Base-by-base conservation (phyloP, 1,284 basidiomycete species). In the Rhodotorula sp. region DNA sequence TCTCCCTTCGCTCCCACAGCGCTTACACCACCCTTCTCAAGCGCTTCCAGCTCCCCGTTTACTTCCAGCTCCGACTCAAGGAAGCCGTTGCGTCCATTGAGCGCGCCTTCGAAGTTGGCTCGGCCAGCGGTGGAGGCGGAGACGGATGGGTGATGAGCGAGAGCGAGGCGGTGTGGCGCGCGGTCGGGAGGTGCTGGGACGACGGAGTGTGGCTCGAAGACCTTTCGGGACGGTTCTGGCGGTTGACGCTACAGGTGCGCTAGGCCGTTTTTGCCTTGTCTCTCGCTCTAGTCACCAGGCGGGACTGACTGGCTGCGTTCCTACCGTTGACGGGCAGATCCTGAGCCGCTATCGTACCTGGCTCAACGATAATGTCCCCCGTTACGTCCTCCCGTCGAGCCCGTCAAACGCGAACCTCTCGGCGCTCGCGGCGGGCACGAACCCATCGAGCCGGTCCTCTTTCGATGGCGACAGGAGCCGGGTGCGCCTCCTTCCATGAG, bases 21-120 rank as follows among this genome's bases (percentile, higher is more conserved):
- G 84, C 88, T 8, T 95, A 90, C 81, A 77, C 80, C 13, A 82
- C 88, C 0, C 96, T 98, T 78, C 88, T 91, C 79, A 86, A 88
- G 67, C 86, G 94, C 54, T 99, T 96, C 95, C 96, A 98, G 80
- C 85, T 99, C 12, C 91, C 93, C 1, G 91, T 98, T 27, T 99
- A 99, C 81, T 98, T 97, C 81, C 96, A 99, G 80, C 84, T 99
- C 75, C 87, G 95, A n/a, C 96, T 94, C 90, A 96, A 97, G 80
- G 94, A 97, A 78, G 91, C 97, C 65, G 88, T 96, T 1, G 82
- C 85, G 0, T 85, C 85, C 58, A 82, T 95, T 25, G 95, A 97
- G 82, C 87, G 88, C 17, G 82, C 76, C 29, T 58, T 77, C 53
- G 71, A 72, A 4, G 55, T 67, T 9, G 70, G 68, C n/a, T 36